Percentiles rank a stretch among this genome's conserved stretches.
These are phyloP conservation scores for Stevia rebaudiana DNA, from an alignment of 140 eudicot genomes.

Conservation along the genomic window DNA sequence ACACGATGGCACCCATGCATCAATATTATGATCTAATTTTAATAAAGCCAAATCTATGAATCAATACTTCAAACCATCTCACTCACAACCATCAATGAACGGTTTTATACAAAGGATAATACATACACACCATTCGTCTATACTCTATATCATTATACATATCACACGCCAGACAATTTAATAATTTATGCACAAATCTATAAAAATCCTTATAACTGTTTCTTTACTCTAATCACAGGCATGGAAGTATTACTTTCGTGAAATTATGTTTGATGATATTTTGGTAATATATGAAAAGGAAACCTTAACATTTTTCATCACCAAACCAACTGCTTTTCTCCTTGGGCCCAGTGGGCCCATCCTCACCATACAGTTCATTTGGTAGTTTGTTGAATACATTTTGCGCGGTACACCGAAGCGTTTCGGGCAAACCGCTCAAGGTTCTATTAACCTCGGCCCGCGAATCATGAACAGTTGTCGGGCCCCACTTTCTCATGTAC, in stretches of 20 bases:
- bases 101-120: too few species aligned
- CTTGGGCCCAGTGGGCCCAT: slow-evolving; percentile 95
- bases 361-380: slow-evolving; percentile 65
- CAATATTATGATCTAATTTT: too few species aligned
- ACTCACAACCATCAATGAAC: too few species aligned
- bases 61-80: too few species aligned
- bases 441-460: slow-evolving; percentile 55
- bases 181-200: slow-evolving; percentile 4
- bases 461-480: slow-evolving; percentile 63
- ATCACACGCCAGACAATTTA: not conserved
- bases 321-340: slow-evolving; percentile 93
- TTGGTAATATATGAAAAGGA: not conserved
- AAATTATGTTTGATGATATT: not conserved
- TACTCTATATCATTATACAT: too few species aligned
- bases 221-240: slow-evolving; percentile 18
- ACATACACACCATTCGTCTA: too few species aligned
- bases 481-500: slow-evolving; percentile 95
- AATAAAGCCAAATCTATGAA: too few species aligned
- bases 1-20: too few species aligned
- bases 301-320: slow-evolving; percentile 70
- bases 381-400: slow-evolving; percentile 53
- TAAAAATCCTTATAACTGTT: not conserved
- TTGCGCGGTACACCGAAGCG: slow-evolving; percentile 42
- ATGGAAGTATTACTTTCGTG: slow-evolving; percentile 12
- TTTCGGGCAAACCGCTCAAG: slow-evolving; percentile 45